phyloP scores from a whole-genome alignment of 768 basidiomycete genomes.

The Boletales sp. region DNA sequence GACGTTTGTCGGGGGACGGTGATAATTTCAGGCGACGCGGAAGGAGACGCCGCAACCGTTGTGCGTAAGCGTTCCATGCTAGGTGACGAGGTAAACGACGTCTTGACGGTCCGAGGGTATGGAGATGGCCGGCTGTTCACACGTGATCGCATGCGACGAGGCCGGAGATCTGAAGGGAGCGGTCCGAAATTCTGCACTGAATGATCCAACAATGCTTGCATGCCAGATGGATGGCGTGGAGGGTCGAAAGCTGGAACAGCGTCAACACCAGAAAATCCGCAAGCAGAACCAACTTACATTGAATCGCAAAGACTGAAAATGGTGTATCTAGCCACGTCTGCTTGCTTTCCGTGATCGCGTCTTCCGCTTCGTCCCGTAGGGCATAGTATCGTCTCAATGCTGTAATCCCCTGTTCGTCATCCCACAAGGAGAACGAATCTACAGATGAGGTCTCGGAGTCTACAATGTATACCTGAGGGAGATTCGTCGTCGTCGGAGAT shows the following conservation, averaged over 20 bases:
- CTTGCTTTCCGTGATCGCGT: constrained; percentile 64
- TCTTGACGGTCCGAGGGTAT: constrained; percentile 56
- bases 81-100: constrained; percentile 37
- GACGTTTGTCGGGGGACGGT: constrained; percentile 8
- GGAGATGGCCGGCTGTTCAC: constrained; percentile 72
- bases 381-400: constrained; percentile 66
- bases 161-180: constrained; percentile 68
- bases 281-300: constrained; percentile 50
- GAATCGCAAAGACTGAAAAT: constrained; percentile 67
- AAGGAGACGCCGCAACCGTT: constrained; percentile 16
- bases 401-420: constrained; percentile 64
- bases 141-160: constrained; percentile 59
- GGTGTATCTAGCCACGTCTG: constrained; percentile 67
- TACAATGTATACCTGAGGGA: constrained; percentile 48
- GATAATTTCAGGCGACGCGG: constrained; percentile 14
- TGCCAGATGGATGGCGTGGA: constrained; percentile 57
- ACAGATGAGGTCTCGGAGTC: constrained; percentile 52
- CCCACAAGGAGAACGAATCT: constrained; percentile 50
- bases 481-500: constrained; percentile 22
- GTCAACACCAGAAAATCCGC: constrained; percentile 1
- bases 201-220: constrained; percentile 71
- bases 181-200: constrained; percentile 70
- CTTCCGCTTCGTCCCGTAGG: constrained; percentile 64
- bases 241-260: constrained; percentile 60
- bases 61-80: constrained; percentile 35